Evolutionary conservation across 305 asterid genomes (phyloP).

Genomic region (Euphrasia arctica): DNA sequence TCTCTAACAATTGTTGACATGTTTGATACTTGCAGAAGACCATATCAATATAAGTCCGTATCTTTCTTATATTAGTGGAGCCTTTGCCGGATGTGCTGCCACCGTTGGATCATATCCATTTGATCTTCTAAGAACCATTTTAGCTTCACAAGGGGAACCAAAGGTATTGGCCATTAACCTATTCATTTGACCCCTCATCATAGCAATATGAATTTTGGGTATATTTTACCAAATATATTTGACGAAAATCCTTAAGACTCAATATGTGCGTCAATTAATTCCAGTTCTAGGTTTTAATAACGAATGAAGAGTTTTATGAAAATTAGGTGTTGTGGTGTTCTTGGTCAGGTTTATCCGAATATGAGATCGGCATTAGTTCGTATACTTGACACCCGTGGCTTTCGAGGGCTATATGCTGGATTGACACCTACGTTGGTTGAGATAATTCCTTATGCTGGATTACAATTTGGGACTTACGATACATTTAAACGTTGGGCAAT

Average conservation of each 20-base stretch:
- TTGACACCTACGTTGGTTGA: slow-evolving; percentile 80
- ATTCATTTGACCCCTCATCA: too few species aligned
- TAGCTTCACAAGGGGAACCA: slow-evolving; percentile 98
- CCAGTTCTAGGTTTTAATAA: too few species aligned
- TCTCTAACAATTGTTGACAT: slow-evolving; percentile 3
- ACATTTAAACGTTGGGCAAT: slow-evolving; percentile 87
- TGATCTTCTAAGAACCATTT: slow-evolving; percentile 86
- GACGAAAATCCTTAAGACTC: too few species aligned
- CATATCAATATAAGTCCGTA: slow-evolving; percentile 72
- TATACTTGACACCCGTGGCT: slow-evolving; percentile 59
- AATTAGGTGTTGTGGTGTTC: neutral
- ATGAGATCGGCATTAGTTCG: slow-evolving; percentile 74
- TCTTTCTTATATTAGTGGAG: slow-evolving; percentile 86
- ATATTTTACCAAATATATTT: too few species aligned
- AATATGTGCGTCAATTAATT: too few species aligned
- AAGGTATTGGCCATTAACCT: slow-evolving; percentile 47
- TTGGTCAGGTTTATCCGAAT: slow-evolving; percentile 74
- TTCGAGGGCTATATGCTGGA: slow-evolving; percentile 85
- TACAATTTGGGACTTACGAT: slow-evolving; percentile 95
- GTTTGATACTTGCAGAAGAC: slow-evolving; percentile 56
- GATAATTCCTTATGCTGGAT: slow-evolving; percentile 87
- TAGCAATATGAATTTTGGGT: too few species aligned
- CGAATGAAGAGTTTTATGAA: too few species aligned
- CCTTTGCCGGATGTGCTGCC: slow-evolving; percentile 93
- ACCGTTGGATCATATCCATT: slow-evolving; percentile 95